Base-by-base conservation (phyloP, 352 stramenopile genomes). In the Elongisporangium anandrum region DNA sequence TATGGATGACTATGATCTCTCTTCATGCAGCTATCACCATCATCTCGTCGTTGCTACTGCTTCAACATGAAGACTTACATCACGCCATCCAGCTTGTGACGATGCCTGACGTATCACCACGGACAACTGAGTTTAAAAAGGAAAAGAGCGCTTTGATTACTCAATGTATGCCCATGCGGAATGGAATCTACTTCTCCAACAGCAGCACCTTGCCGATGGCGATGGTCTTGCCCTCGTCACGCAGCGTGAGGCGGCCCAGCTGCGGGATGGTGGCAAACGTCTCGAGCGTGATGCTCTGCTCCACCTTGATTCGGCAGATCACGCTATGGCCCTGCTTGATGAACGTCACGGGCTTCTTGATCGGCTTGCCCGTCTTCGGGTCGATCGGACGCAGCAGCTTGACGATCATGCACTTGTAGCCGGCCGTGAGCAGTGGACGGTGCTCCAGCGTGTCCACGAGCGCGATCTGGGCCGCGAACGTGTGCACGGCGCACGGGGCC, bases 191-290 rank as follows among this genome's bases (percentile, higher is more conserved):
- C 77, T 90, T 87, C 52, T 88, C 79, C 50, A 99, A 82, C 67
- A 97, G 96, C 56, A 97, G 75, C 52, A 99, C 92, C 70, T 99
- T 99, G 20, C 97, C 97, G 71, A 99, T 99, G 26, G 92, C 97
- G 62, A 99, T 99, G 24, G 97, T 99, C 82, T 98, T 98, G 66
- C 97, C 97, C 76, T 99, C 97, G 56, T 98, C 98, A 75, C 97
- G 89, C 41, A 99, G 81, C 48, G 97, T 99, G 66, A 99, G 97
- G 60, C 97, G 83, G 47, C 97, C 97, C 12, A 99, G 80, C 68
- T 99, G 97, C 38, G 91, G 90, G 75, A 98, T 94, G 53, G 87
- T 81, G 6, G 97, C 93, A 63, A 97, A 99, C 7, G 86, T 95
- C 63, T 99, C 97, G 49, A 98, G 75, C 65, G 92, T 98, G 61